Conservation (phyloP, 2,329 filamentous ascomycete genomes). For the Zymoseptoria ardabiliae region DNA sequence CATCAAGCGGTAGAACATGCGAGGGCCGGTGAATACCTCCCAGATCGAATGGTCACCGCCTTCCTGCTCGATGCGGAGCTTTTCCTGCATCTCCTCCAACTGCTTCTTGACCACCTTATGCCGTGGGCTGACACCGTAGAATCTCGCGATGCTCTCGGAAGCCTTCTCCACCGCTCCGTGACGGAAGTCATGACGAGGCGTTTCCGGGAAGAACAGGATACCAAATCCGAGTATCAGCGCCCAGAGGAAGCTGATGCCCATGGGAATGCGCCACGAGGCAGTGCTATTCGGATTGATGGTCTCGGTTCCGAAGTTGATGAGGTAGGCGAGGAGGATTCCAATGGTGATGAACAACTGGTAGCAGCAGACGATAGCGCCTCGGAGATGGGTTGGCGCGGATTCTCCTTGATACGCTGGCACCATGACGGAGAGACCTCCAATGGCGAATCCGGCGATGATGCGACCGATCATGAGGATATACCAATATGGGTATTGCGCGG, state of each 20-base stretch:
- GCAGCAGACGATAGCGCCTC: slow-evolving; percentile 54
- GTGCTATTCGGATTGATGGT: slow-evolving; percentile 23
- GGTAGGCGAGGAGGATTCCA: slow-evolving; percentile 50
- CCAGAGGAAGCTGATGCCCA: slow-evolving; percentile 41
- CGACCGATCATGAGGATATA: slow-evolving; percentile 57
- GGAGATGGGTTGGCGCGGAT: slow-evolving; percentile 54
- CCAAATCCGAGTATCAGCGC: slow-evolving; percentile 38
- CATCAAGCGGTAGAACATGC: slow-evolving; percentile 41
- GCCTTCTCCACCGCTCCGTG: slow-evolving; percentile 35
- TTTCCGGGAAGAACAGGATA: slow-evolving; percentile 41
- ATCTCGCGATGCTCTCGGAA: slow-evolving; percentile 34
- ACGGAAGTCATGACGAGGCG: slow-evolving; percentile 41
- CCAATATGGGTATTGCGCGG: slow-evolving; percentile 46
- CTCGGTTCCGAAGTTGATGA: slow-evolving; percentile 54
- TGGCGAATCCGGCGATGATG: slow-evolving; percentile 55
- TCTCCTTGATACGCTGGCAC: slow-evolving; percentile 63
- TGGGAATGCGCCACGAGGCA: slow-evolving; percentile 40
- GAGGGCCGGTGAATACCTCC: slow-evolving; percentile 40
- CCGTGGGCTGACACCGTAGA: slow-evolving; percentile 41
- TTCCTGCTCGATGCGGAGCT: slow-evolving; percentile 35
- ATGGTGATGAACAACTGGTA: slow-evolving; percentile 64
- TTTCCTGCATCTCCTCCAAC: slow-evolving; percentile 37
- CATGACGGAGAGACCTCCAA: slow-evolving; percentile 55
- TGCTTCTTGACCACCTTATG: slow-evolving; percentile 37
- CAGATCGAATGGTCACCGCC: slow-evolving; percentile 45